Evolutionary conservation across 139 green algal species (phyloP).

Genomic region (Chlorella sp.): DNA sequence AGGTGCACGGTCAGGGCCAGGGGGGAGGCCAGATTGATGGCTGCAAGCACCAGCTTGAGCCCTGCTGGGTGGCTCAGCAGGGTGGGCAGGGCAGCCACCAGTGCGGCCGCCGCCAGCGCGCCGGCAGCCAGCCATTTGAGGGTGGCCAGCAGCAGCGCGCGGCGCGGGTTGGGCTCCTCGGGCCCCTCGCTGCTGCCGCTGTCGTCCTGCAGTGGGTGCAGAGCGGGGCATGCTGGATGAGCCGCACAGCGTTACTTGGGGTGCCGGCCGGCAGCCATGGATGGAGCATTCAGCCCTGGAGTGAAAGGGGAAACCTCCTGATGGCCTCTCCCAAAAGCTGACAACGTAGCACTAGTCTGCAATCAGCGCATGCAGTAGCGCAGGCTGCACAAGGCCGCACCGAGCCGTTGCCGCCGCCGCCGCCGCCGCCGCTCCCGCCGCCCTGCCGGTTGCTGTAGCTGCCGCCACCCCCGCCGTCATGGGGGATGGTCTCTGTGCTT

Average conservation of each 20-base stretch:
- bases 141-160: neutral
- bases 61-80: neutral
- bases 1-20: neutral
- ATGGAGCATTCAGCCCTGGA: too few relatives aligned
- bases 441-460: neutral
- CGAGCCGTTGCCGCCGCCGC: neutral
- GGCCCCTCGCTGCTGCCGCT: too few relatives aligned
- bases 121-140: neutral
- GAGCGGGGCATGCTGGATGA: too few relatives aligned
- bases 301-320: too few relatives aligned
- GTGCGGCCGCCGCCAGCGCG: neutral
- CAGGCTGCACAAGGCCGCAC: too few relatives aligned
- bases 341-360: too few relatives aligned
- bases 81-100: neutral
- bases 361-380: too few relatives aligned
- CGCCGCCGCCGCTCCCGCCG: neutral
- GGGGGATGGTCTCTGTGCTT: neutral
- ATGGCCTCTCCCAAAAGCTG: too few relatives aligned
- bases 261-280: too few relatives aligned
- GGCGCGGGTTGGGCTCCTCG: neutral
- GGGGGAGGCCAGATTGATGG: neutral
- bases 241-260: too few relatives aligned
- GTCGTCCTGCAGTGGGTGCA: neutral
- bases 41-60: neutral
- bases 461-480: neutral